These are phyloP conservation scores for Marsdenia floribunda DNA, from an alignment of 257 asterid species.

Conservation along the genomic window DNA sequence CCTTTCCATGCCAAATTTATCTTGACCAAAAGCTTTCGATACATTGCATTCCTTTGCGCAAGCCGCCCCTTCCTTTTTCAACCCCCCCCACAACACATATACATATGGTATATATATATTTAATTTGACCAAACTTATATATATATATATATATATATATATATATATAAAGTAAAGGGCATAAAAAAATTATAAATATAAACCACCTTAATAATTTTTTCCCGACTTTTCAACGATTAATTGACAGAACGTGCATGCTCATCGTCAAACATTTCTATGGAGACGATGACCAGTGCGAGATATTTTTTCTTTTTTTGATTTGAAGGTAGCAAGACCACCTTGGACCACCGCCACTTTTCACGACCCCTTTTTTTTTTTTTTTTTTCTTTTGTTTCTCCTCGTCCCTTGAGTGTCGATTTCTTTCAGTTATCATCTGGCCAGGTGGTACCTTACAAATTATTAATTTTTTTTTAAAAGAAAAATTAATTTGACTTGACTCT, in stretches of 20 bases:
- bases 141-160: no score
- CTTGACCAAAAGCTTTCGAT: neutral
- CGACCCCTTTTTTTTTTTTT: neutral
- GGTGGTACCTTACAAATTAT: neutral
- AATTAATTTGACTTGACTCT: no score
- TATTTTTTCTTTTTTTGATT: neutral
- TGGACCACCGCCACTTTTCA: neutral
- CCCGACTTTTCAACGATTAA: neutral
- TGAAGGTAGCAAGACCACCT: neutral
- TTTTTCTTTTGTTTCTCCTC: no score
- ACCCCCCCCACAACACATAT: no score
- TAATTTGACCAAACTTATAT: no score
- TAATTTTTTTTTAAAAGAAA: no score
- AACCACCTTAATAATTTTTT: neutral
- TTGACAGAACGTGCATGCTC: neutral
- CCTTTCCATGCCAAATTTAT: neutral
- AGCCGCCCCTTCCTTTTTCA: neutral
- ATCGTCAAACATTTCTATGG: neutral
- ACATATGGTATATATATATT: no score
- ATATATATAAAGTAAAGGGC: no score
- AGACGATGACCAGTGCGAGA: slow-evolving; percentile 10
- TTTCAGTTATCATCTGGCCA: slow-evolving; percentile 6
- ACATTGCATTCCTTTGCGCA: neutral
- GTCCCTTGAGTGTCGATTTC: neutral
- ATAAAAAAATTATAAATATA: no score